Evolutionary conservation across 2,329 filamentous ascomycete species (phyloP).

Genomic region (Sphaerulina vaccinii): DNA sequence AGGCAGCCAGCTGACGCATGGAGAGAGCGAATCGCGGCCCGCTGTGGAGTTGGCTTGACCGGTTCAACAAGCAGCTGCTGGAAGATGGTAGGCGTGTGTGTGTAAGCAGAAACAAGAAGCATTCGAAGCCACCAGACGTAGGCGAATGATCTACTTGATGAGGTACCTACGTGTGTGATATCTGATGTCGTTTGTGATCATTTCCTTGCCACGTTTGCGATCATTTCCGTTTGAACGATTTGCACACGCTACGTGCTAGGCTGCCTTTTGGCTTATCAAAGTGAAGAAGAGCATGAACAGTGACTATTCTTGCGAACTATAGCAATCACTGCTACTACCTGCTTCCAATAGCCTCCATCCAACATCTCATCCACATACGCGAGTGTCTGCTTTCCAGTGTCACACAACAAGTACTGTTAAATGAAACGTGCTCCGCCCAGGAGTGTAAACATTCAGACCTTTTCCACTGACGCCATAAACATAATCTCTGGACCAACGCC

Average conservation of each 20-base stretch:
- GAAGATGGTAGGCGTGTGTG: too few species aligned
- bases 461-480: slow-evolving; percentile 9
- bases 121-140: slow-evolving; percentile 8
- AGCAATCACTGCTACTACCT: background rate
- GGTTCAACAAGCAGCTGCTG: background rate
- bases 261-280: too few species aligned
- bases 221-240: too few species aligned
- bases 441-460: background rate
- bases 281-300: background rate
- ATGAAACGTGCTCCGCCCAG: background rate
- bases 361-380: background rate
- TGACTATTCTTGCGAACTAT: background rate
- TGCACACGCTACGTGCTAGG: too few species aligned
- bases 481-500: slow-evolving; percentile 17
- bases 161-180: too few species aligned
- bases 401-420: background rate
- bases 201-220: too few species aligned
- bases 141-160: too few species aligned
- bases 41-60: slow-evolving; percentile 8
- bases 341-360: background rate
- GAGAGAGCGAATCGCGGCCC: too few species aligned
- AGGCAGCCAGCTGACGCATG: slow-evolving; percentile 14
- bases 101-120: slow-evolving; percentile 1
- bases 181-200: too few species aligned
- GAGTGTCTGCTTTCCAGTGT: background rate